Percentiles rank a stretch among this genome's conserved stretches.
phyloP scores from a whole-genome alignment of 768 basidiomycete genomes.

The Mycena amicta region DNA sequence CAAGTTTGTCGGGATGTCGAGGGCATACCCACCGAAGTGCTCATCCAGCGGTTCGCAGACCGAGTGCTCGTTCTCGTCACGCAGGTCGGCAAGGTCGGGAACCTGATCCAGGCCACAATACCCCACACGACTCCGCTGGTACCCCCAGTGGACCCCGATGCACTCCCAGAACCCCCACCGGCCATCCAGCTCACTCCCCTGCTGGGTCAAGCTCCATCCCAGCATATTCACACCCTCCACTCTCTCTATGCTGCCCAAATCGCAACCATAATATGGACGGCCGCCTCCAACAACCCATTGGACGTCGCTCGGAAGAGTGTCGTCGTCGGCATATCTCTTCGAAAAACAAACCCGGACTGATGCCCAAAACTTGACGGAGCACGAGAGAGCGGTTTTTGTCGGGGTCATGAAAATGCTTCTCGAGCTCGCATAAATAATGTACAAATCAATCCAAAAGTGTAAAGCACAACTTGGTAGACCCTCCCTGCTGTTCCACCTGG shows the following conservation, averaged over 20 bases:
- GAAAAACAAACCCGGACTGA: conserved; percentile 36
- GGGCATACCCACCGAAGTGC: conserved; percentile 67
- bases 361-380: conserved; percentile 34
- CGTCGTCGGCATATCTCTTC: conserved; percentile 75
- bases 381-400: conserved; percentile 48
- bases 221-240: conserved; percentile 70
- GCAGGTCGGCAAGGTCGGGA: conserved; percentile 89
- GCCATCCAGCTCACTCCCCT: conserved; percentile 77
- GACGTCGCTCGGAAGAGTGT: conserved; percentile 57
- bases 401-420: conserved; percentile 53
- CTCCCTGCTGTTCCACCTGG: too few species aligned
- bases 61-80: conserved; percentile 84
- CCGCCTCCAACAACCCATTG: conserved; percentile 42
- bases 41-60: conserved; percentile 81
- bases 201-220: conserved; percentile 73
- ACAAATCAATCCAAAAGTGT: too few species aligned
- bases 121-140: conserved; percentile 63
- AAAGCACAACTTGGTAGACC: too few species aligned
- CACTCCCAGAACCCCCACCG: conserved; percentile 63
- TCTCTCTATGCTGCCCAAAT: conserved; percentile 86
- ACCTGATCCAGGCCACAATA: conserved; percentile 79
- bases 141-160: conserved; percentile 36
- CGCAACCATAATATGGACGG: conserved; percentile 79
- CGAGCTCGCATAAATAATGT: conserved; percentile 25
- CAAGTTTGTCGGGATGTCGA: conserved; percentile 56